These are phyloP conservation scores for Coemansia sp. DNA, from an alignment of 192 early-diverging fungal species.

Conservation along the genomic window DNA sequence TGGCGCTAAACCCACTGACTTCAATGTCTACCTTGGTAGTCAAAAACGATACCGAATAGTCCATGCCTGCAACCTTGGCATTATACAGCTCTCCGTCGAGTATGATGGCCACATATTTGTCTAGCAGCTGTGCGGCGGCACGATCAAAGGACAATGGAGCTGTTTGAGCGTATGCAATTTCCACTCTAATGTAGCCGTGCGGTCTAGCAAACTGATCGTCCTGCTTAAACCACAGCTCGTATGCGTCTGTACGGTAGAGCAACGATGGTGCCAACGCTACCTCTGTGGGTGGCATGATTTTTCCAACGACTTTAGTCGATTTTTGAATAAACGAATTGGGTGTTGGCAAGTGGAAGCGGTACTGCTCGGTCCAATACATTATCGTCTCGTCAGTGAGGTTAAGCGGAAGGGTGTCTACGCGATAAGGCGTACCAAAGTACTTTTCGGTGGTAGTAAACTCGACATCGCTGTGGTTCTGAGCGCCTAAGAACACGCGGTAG, in stretches of 20 bases:
- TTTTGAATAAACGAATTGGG: neutral
- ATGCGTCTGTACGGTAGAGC: conserved; percentile 7
- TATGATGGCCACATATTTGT: neutral
- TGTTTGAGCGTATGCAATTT: neutral
- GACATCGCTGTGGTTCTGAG: neutral
- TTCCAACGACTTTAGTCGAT: neutral
- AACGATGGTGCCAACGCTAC: conserved; percentile 2
- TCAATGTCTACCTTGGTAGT: neutral
- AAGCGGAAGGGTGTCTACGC: neutral
- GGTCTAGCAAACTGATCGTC: conserved; percentile 89
- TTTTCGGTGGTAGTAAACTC: neutral
- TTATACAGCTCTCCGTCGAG: neutral
- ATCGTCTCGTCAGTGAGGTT: neutral
- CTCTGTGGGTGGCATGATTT: neutral
- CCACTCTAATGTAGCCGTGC: conserved; percentile 50
- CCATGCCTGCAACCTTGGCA: neutral
- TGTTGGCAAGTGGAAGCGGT: neutral
- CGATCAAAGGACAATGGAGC: neutral
- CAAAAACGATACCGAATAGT: neutral
- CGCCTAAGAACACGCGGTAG: neutral
- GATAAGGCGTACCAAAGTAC: neutral
- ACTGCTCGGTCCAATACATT: neutral
- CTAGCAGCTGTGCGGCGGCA: neutral
- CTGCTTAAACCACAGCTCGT: conserved; percentile 85
- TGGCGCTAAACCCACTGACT: neutral